phyloP scores from a whole-genome alignment of 768 basidiomycete species.

The Pleurotus citrinopileatus region DNA sequence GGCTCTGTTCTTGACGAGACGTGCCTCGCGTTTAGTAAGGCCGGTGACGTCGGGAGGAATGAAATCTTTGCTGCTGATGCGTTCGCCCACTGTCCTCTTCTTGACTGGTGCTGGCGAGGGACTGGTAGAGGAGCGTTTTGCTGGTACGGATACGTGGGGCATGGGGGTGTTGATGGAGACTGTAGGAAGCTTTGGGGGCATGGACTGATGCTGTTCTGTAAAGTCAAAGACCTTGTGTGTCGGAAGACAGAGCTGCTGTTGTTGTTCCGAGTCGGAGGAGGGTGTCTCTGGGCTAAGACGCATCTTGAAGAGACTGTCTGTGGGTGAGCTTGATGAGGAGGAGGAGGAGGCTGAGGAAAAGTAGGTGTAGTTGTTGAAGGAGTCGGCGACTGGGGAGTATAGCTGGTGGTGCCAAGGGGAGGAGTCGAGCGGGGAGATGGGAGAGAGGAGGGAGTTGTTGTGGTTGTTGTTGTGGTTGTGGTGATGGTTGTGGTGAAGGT shows the following conservation, averaged over 20 bases:
- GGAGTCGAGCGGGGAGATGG: conserved; percentile 37
- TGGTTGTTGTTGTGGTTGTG: background rate
- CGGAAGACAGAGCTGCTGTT: conserved; percentile 57
- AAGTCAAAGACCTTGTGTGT: conserved; percentile 76
- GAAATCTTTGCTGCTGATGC: conserved; percentile 74
- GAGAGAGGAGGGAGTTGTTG: conserved; percentile 48
- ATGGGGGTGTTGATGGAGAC: conserved; percentile 29
- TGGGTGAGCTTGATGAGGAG: conserved; percentile 40
- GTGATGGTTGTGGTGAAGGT: conserved; percentile 25
- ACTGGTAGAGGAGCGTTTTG: conserved; percentile 44
- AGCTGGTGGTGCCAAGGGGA: conserved; percentile 46
- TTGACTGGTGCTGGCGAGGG: conserved; percentile 35
- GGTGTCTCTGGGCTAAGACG: conserved; percentile 40
- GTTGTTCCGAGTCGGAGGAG: conserved; percentile 33
- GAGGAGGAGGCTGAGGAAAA: conserved; percentile 48
- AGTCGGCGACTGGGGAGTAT: conserved; percentile 33
- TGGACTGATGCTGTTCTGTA: conserved; percentile 34
- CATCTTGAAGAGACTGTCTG: conserved; percentile 48
- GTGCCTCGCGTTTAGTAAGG: conserved; percentile 86
- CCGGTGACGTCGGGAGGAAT: conserved; percentile 87
- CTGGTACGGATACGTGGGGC: conserved; percentile 21
- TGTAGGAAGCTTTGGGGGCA: conserved; percentile 27
- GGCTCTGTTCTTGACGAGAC: conserved; percentile 88
- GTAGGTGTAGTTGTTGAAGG: conserved; percentile 47
- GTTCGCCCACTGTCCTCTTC: conserved; percentile 46